Percentiles rank a stretch among this genome's conserved stretches.
phyloP scores from a whole-genome alignment of 2,329 filamentous ascomycete genomes.

The Phoma herbarum region DNA sequence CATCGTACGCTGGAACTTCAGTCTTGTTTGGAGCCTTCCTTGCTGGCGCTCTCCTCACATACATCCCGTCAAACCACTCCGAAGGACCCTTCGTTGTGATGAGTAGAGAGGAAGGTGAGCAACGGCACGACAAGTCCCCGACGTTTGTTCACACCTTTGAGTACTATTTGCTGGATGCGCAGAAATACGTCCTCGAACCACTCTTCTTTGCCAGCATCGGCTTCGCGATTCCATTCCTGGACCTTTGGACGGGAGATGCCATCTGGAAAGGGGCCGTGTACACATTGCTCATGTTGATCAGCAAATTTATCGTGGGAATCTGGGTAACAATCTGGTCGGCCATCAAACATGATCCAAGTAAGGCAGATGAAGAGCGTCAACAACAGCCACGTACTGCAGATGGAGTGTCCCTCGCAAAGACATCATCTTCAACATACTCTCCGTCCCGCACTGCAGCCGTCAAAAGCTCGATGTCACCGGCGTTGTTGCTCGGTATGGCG shows the following conservation, averaged over 20 bases:
- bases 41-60: constrained; percentile 41
- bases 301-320: neutral
- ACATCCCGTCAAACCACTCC: constrained; percentile 35
- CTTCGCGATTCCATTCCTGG: neutral
- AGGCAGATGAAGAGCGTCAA: neutral
- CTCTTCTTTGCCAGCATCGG: neutral
- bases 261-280: neutral
- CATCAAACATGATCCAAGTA: neutral
- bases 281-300: neutral
- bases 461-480: constrained; percentile 16
- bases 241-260: neutral
- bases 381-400: neutral
- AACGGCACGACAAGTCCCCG: constrained; percentile 36
- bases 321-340: neutral
- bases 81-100: constrained; percentile 37
- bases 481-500: constrained; percentile 34
- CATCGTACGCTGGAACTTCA: constrained; percentile 42
- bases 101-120: constrained; percentile 38
- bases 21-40: constrained; percentile 44
- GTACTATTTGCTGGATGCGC: constrained; percentile 46
- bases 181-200: neutral
- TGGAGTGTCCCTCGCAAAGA: constrained; percentile 3
- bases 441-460: constrained; percentile 15
- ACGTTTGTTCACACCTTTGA: constrained; percentile 46
- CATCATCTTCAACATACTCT: constrained; percentile 12